phyloP scores from a whole-genome alignment of 257 asterid species.

The Eucommia ulmoides region DNA sequence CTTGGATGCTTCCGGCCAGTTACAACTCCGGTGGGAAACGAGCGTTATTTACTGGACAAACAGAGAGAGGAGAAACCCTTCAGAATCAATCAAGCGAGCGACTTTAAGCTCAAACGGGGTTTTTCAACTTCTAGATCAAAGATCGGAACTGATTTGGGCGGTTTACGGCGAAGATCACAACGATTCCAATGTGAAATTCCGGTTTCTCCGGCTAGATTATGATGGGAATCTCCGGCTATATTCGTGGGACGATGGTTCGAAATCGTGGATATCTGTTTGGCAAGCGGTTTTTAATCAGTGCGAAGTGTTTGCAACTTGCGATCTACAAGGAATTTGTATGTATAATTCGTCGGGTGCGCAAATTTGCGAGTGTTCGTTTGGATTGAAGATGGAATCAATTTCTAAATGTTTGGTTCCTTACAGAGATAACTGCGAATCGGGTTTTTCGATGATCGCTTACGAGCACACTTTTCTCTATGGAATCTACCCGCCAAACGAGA shows the following conservation, averaged over 20 bases:
- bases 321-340: conserved; percentile 22
- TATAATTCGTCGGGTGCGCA: conserved; percentile 16
- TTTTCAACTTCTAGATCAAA: conserved; percentile 20
- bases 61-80: conserved; percentile 13
- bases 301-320: conserved; percentile 33
- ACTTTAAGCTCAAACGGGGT: conserved; percentile 16
- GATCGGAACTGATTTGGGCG: conserved; percentile 23
- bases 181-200: conserved; percentile 23
- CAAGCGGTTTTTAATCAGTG: conserved; percentile 33
- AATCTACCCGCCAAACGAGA: conserved; percentile 26
- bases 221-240: conserved; percentile 38
- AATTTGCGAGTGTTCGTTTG: conserved; percentile 27
- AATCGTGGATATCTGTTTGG: conserved; percentile 31
- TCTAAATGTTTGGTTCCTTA: conserved; percentile 26
- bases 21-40: conserved; percentile 34
- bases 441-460: conserved; percentile 15
- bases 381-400: conserved; percentile 9
- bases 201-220: conserved; percentile 34
- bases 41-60: conserved; percentile 30
- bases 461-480: conserved; percentile 26
- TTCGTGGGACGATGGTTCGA: conserved; percentile 30
- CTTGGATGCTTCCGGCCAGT: conserved; percentile 21
- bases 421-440: conserved; percentile 19
- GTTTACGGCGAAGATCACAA: conserved; percentile 23
- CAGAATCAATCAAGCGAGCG: conserved; percentile 12